Percentiles rank a stretch among this genome's conserved stretches.
These are phyloP conservation scores for Tilletia setariae DNA, from an alignment of 1,284 basidiomycete species.

Conservation along the genomic window DNA sequence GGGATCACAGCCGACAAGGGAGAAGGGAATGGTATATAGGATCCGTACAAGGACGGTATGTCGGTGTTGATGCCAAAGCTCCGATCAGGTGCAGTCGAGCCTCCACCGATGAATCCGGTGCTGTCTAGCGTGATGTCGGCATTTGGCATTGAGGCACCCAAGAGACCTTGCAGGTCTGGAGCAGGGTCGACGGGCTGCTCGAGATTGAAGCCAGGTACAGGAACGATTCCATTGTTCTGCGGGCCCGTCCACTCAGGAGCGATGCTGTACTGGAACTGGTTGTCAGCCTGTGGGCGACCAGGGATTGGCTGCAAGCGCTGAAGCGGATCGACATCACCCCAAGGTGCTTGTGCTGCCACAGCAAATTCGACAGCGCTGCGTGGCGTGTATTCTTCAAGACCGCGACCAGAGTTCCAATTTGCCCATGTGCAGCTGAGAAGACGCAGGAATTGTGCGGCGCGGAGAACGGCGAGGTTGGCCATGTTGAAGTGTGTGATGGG, in stretches of 20 bases:
- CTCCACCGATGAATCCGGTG: too few relatives aligned
- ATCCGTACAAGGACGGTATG: too few relatives aligned
- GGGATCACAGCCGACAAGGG: too few relatives aligned
- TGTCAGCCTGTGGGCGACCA: background rate
- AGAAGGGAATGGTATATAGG: too few relatives aligned
- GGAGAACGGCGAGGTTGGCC: slow-evolving; percentile 2
- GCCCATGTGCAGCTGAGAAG: slow-evolving; percentile 13
- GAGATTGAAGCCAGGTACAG: too few relatives aligned
- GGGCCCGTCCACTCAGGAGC: background rate
- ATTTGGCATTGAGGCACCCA: too few relatives aligned
- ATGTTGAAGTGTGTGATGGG: slow-evolving; percentile 2
- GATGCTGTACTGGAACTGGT: background rate
- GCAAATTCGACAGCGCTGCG: slow-evolving; percentile 14
- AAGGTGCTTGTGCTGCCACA: slow-evolving; percentile 7
- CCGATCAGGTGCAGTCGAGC: too few relatives aligned
- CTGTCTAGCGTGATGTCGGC: too few relatives aligned
- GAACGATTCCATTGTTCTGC: too few relatives aligned
- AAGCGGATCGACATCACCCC: background rate
- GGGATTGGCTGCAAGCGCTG: background rate
- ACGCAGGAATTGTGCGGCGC: slow-evolving; percentile 15
- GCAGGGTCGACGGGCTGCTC: too few relatives aligned
- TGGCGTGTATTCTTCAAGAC: background rate
- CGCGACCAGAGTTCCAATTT: background rate
- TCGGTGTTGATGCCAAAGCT: too few relatives aligned
- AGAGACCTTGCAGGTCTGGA: too few relatives aligned